Base-by-base conservation (phyloP, 768 basidiomycete species). In the Dendrothele bispora region DNA sequence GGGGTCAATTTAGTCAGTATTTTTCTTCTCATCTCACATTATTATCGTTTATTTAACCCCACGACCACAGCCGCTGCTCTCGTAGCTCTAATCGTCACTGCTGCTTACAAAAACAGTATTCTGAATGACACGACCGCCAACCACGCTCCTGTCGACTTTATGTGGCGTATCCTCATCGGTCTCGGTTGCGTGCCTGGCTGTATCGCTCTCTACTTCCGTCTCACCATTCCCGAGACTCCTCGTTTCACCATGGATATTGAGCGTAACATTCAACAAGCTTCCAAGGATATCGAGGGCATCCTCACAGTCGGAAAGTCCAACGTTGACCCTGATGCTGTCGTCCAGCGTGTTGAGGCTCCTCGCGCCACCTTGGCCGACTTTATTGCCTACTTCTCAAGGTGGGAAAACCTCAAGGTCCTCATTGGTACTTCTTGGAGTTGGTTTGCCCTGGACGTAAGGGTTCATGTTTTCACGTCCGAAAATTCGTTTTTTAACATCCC, bases 151-250 rank as follows among this genome's bases (percentile, higher is more conserved):
- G 74, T 95, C 48, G 92, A 95, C 67, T 78, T 73, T 60, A 78
- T 82, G 61, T 94, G 92, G 92, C 86, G 92, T n/a, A 68, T 94
- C 41, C 77, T 95, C 59, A 91, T 95, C 63, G 92, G 92, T 59
- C 73, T 94, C 29, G 92, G 92, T 37, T 88, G 85, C 47, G 72
- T 95, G 41, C 93, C 92, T 27, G 92, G 82, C 46, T 75, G 74
- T 34, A 61, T 92, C 48, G 91, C 90, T 17, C 81, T 94, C 42
- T 94, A 92, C 73, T 94, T 90, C 86, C 89, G 92, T 62, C 78
- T 94, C 27, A 93, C 91, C 21, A 93, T 95, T 59, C 90, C 92
- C 3, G 91, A 94, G 64, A 94, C 91, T 1, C 92, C 92, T 22
- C 89, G 92, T 54, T 80, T 78, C 65, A 95, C 92, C 50, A 83